Evolutionary conservation across 2,329 filamentous ascomycete genomes (phyloP).

Genomic region (Botrytis fragariae): DNA sequence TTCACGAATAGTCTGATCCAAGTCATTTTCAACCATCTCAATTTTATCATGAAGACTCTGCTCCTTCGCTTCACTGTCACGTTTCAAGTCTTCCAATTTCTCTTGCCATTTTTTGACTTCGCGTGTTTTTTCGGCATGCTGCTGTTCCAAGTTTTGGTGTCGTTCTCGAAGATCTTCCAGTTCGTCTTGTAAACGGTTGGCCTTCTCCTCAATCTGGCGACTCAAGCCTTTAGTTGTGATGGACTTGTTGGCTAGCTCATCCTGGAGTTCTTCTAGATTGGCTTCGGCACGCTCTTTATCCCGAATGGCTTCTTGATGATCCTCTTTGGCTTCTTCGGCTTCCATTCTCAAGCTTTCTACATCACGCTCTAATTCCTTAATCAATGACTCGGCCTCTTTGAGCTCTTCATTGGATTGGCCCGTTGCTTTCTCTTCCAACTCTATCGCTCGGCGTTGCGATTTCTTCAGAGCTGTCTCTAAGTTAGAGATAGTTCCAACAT

Average conservation of each 20-base stretch:
- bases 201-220: conserved; percentile 71
- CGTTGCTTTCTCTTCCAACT: conserved; percentile 57
- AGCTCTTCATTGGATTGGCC: conserved; percentile 46
- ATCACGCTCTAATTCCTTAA: conserved; percentile 56
- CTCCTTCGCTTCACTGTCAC: conserved; percentile 35
- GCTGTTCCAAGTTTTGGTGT: conserved; percentile 42
- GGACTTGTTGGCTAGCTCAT: conserved; percentile 77
- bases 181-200: conserved; percentile 64
- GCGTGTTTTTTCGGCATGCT: conserved; percentile 45
- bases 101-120: conserved; percentile 43
- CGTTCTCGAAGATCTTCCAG: conserved; percentile 52
- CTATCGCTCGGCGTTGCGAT: conserved; percentile 49
- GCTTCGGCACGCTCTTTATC: conserved; percentile 57
- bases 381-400: conserved; percentile 42
- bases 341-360: conserved; percentile 54
- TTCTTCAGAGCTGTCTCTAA: conserved; percentile 60
- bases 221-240: conserved; percentile 71
- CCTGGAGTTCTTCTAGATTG: conserved; percentile 65
- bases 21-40: conserved; percentile 44
- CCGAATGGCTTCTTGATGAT: conserved; percentile 51
- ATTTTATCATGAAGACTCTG: conserved; percentile 43
- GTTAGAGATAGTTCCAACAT: conserved; percentile 51
- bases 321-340: conserved; percentile 53
- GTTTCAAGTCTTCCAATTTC: conserved; percentile 41
- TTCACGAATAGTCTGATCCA: conserved; percentile 36